phyloP scores from a whole-genome alignment of 192 early-diverging fungal species.

The Entomortierella beljakovae region DNA sequence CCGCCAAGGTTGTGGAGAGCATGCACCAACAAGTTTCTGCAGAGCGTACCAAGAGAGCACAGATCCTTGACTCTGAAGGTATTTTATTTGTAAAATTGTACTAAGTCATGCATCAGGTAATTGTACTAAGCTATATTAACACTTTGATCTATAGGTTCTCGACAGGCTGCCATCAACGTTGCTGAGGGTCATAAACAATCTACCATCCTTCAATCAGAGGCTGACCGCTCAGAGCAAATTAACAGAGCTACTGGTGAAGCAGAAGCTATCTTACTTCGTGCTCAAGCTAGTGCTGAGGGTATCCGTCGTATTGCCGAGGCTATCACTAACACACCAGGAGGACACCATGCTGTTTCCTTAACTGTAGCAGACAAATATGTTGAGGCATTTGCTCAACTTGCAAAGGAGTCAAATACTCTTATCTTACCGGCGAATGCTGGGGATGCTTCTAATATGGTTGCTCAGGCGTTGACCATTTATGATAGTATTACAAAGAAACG shows the following conservation, averaged over 20 bases:
- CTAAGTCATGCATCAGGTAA: not conserved
- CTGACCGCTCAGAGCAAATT: constrained; percentile 88
- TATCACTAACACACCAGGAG: constrained; percentile 71
- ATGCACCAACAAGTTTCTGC: constrained; percentile 99
- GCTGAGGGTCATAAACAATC: constrained; percentile 95
- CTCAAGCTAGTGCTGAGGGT: constrained; percentile 82
- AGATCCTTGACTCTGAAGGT: constrained; percentile 90
- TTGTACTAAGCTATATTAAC: not conserved
- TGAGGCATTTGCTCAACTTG: constrained; percentile 90
- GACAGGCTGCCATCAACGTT: constrained; percentile 97
- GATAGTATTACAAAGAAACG: constrained; percentile 62
- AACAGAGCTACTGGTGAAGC: constrained; percentile 93
- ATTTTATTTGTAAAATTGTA: not conserved
- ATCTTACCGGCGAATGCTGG: constrained; percentile 87
- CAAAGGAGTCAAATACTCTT: constrained; percentile 92
- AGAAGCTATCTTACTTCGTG: constrained; percentile 87
- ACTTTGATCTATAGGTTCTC: constrained; percentile 56
- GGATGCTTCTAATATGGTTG: constrained; percentile 90
- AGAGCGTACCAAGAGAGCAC: constrained; percentile 95
- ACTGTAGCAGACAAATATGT: constrained; percentile 98
- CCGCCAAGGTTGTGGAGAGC: constrained; percentile 91
- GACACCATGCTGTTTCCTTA: constrained; percentile 88
- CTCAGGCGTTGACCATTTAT: constrained; percentile 75
- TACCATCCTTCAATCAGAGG: constrained; percentile 94
- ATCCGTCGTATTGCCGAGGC: constrained; percentile 86